Conservation (phyloP, 768 basidiomycete species). For the Macrocybe gigantea region DNA sequence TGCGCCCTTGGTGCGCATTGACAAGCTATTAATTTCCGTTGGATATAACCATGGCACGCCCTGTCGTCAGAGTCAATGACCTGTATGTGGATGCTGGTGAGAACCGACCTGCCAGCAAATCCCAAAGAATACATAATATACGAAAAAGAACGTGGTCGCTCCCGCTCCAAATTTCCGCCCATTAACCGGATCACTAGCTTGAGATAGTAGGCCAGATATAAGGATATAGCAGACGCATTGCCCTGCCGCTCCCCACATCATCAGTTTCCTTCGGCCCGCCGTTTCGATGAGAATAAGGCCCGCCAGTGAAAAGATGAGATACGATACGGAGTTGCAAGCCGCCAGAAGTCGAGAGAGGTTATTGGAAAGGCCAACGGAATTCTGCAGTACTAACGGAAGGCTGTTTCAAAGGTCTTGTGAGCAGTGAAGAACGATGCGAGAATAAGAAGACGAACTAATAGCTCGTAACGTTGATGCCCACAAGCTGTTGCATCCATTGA, state of each 20-base stretch:
- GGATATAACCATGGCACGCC: constrained; percentile 48
- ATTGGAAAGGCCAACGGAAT: constrained; percentile 46
- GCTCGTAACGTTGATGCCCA: constrained; percentile 47
- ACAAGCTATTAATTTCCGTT: constrained; percentile 43
- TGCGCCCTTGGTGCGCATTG: constrained; percentile 46
- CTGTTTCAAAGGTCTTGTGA: constrained; percentile 12
- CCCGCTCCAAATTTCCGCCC: constrained; percentile 34
- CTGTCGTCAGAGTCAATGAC: constrained; percentile 12
- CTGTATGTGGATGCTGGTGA: neutral
- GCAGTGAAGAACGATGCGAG: neutral
- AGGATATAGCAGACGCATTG: constrained; percentile 42
- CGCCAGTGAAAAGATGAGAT: constrained; percentile 40
- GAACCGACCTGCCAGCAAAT: constrained; percentile 42
- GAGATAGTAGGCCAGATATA: constrained; percentile 36
- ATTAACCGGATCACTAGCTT: constrained; percentile 20
- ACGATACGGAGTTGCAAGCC: constrained; percentile 46
- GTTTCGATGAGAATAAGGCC: constrained; percentile 42
- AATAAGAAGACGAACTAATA: constrained; percentile 33
- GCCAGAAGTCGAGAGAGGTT: constrained; percentile 42
- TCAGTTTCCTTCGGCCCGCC: constrained; percentile 41
- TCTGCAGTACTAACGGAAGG: constrained; percentile 42
- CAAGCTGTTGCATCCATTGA: constrained; percentile 48
- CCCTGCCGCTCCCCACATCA: constrained; percentile 50
- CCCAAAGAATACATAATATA: constrained; percentile 46
- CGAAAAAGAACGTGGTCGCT: constrained; percentile 43